Evolutionary conservation across 805 yeast genomes (phyloP).

Genomic region (Candida qinlingensis): DNA sequence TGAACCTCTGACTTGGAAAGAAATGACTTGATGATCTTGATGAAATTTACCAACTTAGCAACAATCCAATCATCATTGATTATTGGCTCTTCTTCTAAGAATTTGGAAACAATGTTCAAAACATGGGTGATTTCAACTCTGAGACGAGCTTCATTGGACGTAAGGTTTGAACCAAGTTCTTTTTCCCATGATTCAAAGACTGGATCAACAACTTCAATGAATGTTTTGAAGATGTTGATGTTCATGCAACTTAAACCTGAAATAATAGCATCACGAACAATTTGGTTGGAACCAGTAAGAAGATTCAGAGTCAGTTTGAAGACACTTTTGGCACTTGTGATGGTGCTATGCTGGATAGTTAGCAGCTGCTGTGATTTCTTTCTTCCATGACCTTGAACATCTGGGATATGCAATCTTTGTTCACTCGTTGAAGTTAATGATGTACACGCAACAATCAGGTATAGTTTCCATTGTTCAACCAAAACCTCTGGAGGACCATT

Average conservation of each 20-base stretch:
- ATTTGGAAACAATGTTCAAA: slow-evolving; percentile 63
- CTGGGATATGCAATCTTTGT: slow-evolving; percentile 68
- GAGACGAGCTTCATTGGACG: slow-evolving; percentile 37
- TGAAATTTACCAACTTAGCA: slow-evolving; percentile 52
- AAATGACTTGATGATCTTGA: slow-evolving; percentile 58
- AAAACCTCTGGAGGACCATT: slow-evolving; percentile 61
- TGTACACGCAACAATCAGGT: slow-evolving; percentile 84
- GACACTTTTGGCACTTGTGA: slow-evolving; percentile 86
- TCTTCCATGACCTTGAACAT: slow-evolving; percentile 52
- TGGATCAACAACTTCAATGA: slow-evolving; percentile 69
- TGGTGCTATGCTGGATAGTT: slow-evolving; percentile 83
- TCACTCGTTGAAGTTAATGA: slow-evolving; percentile 87
- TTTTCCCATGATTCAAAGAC: slow-evolving; percentile 52
- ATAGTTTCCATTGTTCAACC: slow-evolving; percentile 84
- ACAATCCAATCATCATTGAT: slow-evolving; percentile 66
- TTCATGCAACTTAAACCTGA: slow-evolving; percentile 85
- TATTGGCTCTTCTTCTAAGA: slow-evolving; percentile 44
- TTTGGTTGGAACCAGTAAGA: slow-evolving; percentile 59
- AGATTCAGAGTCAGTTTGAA: slow-evolving; percentile 85
- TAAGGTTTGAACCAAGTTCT: slow-evolving; percentile 32
- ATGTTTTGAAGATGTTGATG: slow-evolving; percentile 78
- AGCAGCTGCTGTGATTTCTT: slow-evolving; percentile 75
- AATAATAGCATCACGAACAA: slow-evolving; percentile 82
- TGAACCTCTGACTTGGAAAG: slow-evolving; percentile 55
- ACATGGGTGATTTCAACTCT: slow-evolving; percentile 78